phyloP scores from a whole-genome alignment of 306 rosid species.

The Gillenia trifoliata region DNA sequence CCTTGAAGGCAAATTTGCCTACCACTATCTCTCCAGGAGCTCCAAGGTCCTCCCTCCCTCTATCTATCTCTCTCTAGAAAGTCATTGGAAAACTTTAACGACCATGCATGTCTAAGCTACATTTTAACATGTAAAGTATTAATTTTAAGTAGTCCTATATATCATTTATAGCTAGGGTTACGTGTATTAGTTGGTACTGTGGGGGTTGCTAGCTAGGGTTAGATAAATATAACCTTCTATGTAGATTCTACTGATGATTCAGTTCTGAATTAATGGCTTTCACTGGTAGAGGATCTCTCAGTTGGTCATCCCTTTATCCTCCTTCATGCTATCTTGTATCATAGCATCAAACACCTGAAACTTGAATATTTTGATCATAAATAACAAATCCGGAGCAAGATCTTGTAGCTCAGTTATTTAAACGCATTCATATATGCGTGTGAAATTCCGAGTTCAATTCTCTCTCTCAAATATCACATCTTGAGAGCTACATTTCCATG shows the following conservation, averaged over 20 bases:
- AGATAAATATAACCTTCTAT: not conserved
- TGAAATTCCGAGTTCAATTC: too few species aligned
- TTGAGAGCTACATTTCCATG: too few species aligned
- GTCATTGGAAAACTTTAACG: not conserved
- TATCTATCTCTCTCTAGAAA: not conserved
- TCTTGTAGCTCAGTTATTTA: not conserved
- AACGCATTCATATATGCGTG: too few species aligned
- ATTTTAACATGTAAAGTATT: not conserved
- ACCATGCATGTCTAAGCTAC: not conserved
- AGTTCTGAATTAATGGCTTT: not conserved
- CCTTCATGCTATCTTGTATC: not conserved
- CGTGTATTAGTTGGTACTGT: not conserved
- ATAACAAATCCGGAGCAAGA: not conserved
- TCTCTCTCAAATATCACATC: too few species aligned
- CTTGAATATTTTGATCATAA: not conserved
- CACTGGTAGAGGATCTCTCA: not conserved
- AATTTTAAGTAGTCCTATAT: not conserved
- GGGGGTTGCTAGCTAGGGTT: not conserved
- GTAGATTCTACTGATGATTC: not conserved
- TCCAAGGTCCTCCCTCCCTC: slow-evolving; percentile 44
- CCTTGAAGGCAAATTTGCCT: slow-evolving; percentile 92
- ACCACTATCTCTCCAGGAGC: slow-evolving; percentile 68
- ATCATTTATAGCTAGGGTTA: not conserved
- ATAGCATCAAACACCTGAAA: not conserved
- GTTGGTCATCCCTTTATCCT: not conserved